A percentile compares a stretch with the other conserved stretches of the same genome.
phyloP scores from a whole-genome alignment of 495 filamentous ascomycete species.

The Ascodesmis nigricans region DNA sequence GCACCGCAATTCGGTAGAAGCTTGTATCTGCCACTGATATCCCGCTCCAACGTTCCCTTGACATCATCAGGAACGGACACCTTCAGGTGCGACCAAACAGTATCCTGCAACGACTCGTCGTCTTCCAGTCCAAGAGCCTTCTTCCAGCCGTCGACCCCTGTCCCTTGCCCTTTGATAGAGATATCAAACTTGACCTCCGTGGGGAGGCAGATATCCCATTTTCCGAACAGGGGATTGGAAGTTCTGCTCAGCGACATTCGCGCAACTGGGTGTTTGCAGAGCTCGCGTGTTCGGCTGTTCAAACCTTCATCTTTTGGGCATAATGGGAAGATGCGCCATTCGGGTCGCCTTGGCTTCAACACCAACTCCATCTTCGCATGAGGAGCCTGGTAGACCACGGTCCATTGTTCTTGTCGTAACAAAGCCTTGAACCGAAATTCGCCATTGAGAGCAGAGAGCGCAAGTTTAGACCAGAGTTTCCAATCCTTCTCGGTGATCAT shows the following conservation, averaged over 20 bases:
- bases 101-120: conserved; percentile 19
- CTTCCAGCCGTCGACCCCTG: conserved; percentile 20
- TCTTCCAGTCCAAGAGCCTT: conserved; percentile 25
- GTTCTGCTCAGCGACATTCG: conserved; percentile 25
- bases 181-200: conserved; percentile 15
- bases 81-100: conserved; percentile 25
- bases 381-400: conserved; percentile 29
- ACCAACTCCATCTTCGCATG: conserved; percentile 29
- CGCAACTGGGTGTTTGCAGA: conserved; percentile 34
- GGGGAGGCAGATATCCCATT: conserved; percentile 33
- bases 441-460: conserved; percentile 22
- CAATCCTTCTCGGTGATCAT: conserved; percentile 16
- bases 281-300: conserved; percentile 26
- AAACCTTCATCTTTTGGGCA: conserved; percentile 22
- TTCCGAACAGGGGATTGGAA: conserved; percentile 24
- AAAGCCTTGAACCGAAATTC: conserved; percentile 28
- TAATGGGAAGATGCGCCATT: conserved; percentile 37
- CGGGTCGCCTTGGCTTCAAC: conserved; percentile 23
- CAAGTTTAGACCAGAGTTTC: conserved; percentile 23
- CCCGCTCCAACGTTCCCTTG: conserved; percentile 21
- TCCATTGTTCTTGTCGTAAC: conserved; percentile 32
- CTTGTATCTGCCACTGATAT: conserved; percentile 35
- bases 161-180: conserved; percentile 19
- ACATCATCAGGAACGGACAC: conserved; percentile 22
- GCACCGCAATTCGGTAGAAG: conserved; percentile 44